phyloP scores from a whole-genome alignment of 2,329 filamentous ascomycete genomes.

The Geosmithia morbida region DNA sequence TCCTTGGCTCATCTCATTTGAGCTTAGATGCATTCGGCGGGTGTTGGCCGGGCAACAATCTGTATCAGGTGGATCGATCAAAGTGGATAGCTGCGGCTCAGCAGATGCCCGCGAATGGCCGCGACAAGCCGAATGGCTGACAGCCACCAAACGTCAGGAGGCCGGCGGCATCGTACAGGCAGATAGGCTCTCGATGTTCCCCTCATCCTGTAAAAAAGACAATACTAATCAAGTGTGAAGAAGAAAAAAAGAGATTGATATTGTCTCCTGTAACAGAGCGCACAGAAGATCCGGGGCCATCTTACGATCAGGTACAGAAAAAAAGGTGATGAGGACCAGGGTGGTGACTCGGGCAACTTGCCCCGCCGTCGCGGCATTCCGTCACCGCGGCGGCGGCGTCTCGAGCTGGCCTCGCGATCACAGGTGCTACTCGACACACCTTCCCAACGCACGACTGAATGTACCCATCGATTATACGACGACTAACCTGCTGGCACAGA shows the following conservation, averaged over 20 bases:
- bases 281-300: no score
- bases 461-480: conserved; percentile 75
- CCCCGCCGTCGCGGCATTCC: conserved; percentile 3
- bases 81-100: not conserved
- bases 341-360: not conserved
- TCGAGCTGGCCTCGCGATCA: not conserved
- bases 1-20: not conserved
- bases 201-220: conserved; percentile 1
- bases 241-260: no score
- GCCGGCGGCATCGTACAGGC: not conserved
- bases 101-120: conserved; percentile 16
- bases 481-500: conserved; percentile 70
- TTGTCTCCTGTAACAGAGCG: no score
- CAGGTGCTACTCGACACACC: conserved; percentile 37
- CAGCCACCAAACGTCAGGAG: not conserved
- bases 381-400: conserved; percentile 7
- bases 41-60: conserved; percentile 28
- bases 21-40: conserved; percentile 4
- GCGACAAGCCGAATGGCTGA: conserved; percentile 19
- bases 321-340: not conserved
- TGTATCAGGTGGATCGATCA: conserved; percentile 8
- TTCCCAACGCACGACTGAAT: conserved; percentile 57
- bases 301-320: no score
- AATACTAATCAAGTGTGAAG: not conserved
- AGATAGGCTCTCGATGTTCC: not conserved